A percentile compares a stretch with the other conserved stretches of the same genome.
phyloP scores from a whole-genome alignment of 2,329 filamentous ascomycete species.

The Epicoccum nigrum region DNA sequence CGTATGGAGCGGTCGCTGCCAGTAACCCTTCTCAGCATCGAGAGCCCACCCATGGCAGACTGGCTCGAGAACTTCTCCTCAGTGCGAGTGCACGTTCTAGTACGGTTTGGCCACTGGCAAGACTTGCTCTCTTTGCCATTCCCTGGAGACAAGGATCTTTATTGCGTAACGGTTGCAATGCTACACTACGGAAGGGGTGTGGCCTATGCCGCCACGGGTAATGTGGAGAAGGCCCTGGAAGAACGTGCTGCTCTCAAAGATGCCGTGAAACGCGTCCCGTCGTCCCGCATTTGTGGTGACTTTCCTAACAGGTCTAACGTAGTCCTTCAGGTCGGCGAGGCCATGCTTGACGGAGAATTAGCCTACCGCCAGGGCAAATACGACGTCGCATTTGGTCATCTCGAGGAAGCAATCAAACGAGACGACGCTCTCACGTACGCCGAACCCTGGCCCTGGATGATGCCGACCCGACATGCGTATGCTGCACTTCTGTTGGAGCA shows the following conservation, averaged over 20 bases:
- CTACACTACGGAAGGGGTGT: conserved; percentile 71
- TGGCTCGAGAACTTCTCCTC: conserved; percentile 76
- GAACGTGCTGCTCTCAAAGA: conserved; percentile 59
- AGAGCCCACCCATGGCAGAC: conserved; percentile 77
- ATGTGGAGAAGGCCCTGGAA: conserved; percentile 60
- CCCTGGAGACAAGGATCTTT: conserved; percentile 65
- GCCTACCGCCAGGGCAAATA: conserved; percentile 69
- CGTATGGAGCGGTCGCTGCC: conserved; percentile 68
- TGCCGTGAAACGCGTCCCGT: conserved; percentile 60
- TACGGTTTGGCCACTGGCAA: conserved; percentile 76
- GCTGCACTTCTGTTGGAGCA: conserved; percentile 73
- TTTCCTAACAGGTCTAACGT: conserved; percentile 72
- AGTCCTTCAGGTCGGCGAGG: conserved; percentile 64
- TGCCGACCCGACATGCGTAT: conserved; percentile 72
- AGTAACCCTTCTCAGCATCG: conserved; percentile 66
- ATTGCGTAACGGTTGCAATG: conserved; percentile 73
- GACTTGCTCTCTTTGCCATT: conserved; percentile 65
- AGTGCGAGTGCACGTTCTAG: conserved; percentile 70
- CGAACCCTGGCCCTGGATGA: conserved; percentile 83
- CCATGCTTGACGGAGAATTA: conserved; percentile 76
- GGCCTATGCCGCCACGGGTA: conserved; percentile 65
- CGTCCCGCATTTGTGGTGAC: conserved; percentile 62
- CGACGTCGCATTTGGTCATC: conserved; percentile 63
- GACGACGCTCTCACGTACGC: conserved; percentile 72
- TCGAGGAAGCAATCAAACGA: conserved; percentile 63